These are phyloP conservation scores for Saccharomycopsis guyanensis DNA, from an alignment of 805 yeast genomes.

Conservation along the genomic window DNA sequence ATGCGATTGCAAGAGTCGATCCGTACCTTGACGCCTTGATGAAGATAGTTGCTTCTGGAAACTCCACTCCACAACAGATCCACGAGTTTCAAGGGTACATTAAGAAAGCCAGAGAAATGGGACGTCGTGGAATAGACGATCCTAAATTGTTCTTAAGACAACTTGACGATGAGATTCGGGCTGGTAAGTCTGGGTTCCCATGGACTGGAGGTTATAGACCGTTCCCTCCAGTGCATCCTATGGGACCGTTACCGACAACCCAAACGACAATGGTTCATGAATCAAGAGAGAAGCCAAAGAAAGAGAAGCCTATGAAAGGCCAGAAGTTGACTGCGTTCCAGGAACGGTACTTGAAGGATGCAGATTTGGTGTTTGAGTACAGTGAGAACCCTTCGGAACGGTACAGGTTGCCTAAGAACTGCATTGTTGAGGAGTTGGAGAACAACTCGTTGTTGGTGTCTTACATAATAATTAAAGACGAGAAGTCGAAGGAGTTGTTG, in stretches of 20 bases:
- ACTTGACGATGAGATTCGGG: background rate
- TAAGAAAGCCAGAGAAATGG: slow-evolving; percentile 70
- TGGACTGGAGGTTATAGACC: background rate
- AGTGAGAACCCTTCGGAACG: slow-evolving; percentile 71
- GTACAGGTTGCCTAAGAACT: slow-evolving; percentile 65
- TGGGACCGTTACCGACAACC: slow-evolving; percentile 4
- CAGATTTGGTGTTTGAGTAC: slow-evolving; percentile 79
- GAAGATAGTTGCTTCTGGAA: slow-evolving; percentile 82
- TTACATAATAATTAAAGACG: slow-evolving; percentile 27
- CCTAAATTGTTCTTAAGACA: slow-evolving; percentile 13
- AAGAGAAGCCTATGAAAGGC: slow-evolving; percentile 31
- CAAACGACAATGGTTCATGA: slow-evolving; percentile 7
- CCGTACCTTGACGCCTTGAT: slow-evolving; percentile 59
- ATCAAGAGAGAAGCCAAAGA: slow-evolving; percentile 12
- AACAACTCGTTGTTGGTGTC: slow-evolving; percentile 32
- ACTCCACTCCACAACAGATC: slow-evolving; percentile 65
- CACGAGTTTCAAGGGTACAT: slow-evolving; percentile 75
- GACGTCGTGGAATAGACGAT: slow-evolving; percentile 27
- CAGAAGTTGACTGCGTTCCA: slow-evolving; percentile 69
- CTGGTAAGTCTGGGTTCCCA: background rate
- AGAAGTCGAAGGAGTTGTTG: slow-evolving; percentile 5
- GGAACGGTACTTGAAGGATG: slow-evolving; percentile 57
- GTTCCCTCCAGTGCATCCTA: background rate
- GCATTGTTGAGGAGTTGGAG: slow-evolving; percentile 55
- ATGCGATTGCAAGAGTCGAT: slow-evolving; percentile 72